Evolutionary conservation across 2,329 filamentous ascomycete genomes (phyloP).

Genomic region (Botrytis byssoidea): DNA sequence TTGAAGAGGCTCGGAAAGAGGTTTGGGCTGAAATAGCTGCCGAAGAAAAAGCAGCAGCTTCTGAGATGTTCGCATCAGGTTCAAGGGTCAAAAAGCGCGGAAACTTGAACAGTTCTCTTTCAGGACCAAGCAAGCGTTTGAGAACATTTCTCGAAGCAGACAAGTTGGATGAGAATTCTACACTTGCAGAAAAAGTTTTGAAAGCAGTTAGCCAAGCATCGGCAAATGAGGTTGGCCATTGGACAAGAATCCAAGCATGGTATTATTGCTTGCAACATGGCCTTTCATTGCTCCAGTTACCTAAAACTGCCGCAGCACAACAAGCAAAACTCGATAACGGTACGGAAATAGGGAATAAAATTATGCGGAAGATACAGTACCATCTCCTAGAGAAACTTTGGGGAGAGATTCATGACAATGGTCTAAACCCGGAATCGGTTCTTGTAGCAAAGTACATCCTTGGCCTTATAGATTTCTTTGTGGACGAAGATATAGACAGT

Average conservation of each 20-base stretch:
- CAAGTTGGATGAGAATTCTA: not conserved
- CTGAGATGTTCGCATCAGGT: not conserved
- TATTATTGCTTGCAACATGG: slow-evolving; percentile 7
- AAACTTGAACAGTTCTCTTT: not conserved
- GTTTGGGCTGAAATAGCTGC: slow-evolving; percentile 2
- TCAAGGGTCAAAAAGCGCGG: not conserved
- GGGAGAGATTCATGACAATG: not conserved
- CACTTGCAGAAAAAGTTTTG: not conserved
- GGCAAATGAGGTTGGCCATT: slow-evolving; percentile 7
- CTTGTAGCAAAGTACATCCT: not conserved
- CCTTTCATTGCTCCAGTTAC: not conserved
- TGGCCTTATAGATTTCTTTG: not conserved
- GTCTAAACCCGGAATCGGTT: not conserved
- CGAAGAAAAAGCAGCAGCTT: slow-evolving; percentile 6
- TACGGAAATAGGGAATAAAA: not conserved
- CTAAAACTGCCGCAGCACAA: slow-evolving; percentile 9
- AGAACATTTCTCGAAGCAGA: slow-evolving; percentile 10
- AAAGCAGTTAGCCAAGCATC: not conserved
- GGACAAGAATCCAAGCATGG: slow-evolving; percentile 19
- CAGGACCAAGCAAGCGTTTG: slow-evolving; percentile 8
- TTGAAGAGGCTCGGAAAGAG: not conserved
- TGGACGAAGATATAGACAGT: not conserved
- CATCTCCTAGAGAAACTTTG: slow-evolving; percentile 5
- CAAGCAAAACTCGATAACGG: slow-evolving; percentile 11
- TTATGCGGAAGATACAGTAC: slow-evolving; percentile 11